Evolutionary conservation across 805 yeast genomes (phyloP), one percentile per base, ranked within the genome.

Genomic region (Candida fluviatilis): DNA sequence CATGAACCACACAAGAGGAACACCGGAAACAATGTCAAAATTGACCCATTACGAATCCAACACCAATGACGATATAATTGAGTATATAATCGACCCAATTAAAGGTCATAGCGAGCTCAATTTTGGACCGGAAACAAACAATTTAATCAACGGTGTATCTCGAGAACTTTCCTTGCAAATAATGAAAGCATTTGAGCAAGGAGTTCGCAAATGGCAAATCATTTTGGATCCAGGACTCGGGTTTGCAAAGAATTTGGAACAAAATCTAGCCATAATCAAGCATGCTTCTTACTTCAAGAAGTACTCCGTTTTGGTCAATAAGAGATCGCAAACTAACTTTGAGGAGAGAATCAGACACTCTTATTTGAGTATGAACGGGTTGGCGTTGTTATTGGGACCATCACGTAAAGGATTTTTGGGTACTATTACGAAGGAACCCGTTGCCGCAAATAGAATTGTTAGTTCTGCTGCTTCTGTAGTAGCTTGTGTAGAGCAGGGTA

Each of bases 191-290:
- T 61, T 75, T 31, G 50, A 48, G 1, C 63, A 58, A 0, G 96
- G 96, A 4, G 78, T 91, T 1, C 69, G 72, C 41, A 79, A 91
- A 58, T 93, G 96, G 96, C 98, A 93, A 60, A 66, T 93, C 3
- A 78, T 93, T 13, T 52, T 89, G 3, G 99, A 93, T 56, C 99
- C 99, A 0, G 99, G 99, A 2, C 62, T 93, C 30, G 99, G 99
- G 2, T 93, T 93, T 61, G 97, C 98, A n/a, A 93, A 93, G 57
- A 73, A 71, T 37, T 50, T 73, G n/a, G 47, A 55, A 5, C 95
- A 90, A 52, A 91, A 90, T 57, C 47, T 90, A 23, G 71, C 71
- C 16, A 50, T 88, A 1, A 70, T 93, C 19, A 73, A 78, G 43
- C 69, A 76, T 70, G 42, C 75, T 60, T 35, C 49, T 43, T 21